Evolutionary conservation across 2,329 filamentous ascomycete species (phyloP), one percentile per base, ranked within the genome.

Genomic region (Aspergillus aculeatinus): DNA sequence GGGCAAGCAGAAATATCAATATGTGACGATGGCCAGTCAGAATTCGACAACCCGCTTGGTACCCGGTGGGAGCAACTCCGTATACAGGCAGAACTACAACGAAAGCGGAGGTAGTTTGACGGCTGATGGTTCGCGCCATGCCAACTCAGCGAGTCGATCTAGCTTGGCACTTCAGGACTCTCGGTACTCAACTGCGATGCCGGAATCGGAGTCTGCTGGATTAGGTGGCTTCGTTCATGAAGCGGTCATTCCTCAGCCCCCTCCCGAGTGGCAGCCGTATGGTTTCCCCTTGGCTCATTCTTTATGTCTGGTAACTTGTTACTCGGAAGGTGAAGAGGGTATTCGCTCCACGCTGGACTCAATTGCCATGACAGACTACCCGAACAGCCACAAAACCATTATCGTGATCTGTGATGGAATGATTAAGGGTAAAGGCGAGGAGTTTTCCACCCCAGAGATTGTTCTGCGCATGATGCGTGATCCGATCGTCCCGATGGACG

Each of bases 341-440:
- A 85, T 99, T 58, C 89, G 95, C 51, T 96, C 93, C 0, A 99
- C 95, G 0, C 81, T 99, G 29, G 93, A 99, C 78, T 99, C 95
- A 0, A 89, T 99, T 73, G 95, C 94, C 53, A 96, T 91, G 78
- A 99, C 95, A 3, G 96, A 99, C 76, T 99, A 99, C 70, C 95
- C 95, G 53, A 99, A 99, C 83, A 98, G 94, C 76, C 96, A 99
- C 84, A 99, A 99, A 79, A 87, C 93, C 29, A 95, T 99, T 68
- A 84, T 99, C 61, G 91, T 97, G 69, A 91, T 99, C 69, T 99
- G 95, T 78, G 95, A 99, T 75, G 95, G 95, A 78, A 86, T 98
- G 72, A 96, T 99, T 82, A 97, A 97, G 80, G 96, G 96, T 67
- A 86, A 96, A 71, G 95, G 96, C 52, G 95, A 99, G 77, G 80